Base-by-base conservation (phyloP, 345 rosid species). In the Ricinus communis region DNA sequence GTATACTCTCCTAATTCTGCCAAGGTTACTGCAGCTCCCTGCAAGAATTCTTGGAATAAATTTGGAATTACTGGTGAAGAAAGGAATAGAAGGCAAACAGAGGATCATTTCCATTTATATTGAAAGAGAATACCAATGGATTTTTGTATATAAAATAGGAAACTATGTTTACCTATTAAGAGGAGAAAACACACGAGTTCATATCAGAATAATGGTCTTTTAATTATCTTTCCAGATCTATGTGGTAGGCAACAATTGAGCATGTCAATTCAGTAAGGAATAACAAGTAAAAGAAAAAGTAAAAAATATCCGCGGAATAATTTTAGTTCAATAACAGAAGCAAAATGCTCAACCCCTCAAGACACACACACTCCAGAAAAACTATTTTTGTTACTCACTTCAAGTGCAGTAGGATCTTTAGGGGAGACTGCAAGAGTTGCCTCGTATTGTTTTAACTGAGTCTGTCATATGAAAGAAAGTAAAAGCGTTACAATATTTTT, bases 1-100 rank as follows among this genome's bases (percentile, higher is more conserved):
- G 86, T 62, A 76, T 88, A 91, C 52, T 90, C 95, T 78, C 98
- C 98, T 69, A 94, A 76, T 77, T 91, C 91, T 57, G 85, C 84
- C 80, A 90, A 81, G 47, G 95, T 87, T 71, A 94, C 95, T 59
- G 95, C 95, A 74, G 96, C 90, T 43, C 96, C 97, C 98, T 94
- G 82, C 85, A 87, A 71, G 72, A 56, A 63, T 59, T 52, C 79
- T 75, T 73, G 72, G n/a, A 82, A 69, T 66, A 74, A 60, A 60
- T 33, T 78, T 72, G 61, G 62, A 71, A 66, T 55, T 14, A 64
- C 66, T 75, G 38, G 27, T 54, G 16, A 21, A 19, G 65, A n/a
- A n/a, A 24, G n/a, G n/a, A 54, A 71, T 36, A 49, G 41, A 68
- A 41, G 46, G 71, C 62, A 15, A 73, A 65, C 70, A 56, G 51